Evolutionary conservation across 352 stramenopile species (phyloP).

Genomic region (Pseudoperonospora humuli): DNA sequence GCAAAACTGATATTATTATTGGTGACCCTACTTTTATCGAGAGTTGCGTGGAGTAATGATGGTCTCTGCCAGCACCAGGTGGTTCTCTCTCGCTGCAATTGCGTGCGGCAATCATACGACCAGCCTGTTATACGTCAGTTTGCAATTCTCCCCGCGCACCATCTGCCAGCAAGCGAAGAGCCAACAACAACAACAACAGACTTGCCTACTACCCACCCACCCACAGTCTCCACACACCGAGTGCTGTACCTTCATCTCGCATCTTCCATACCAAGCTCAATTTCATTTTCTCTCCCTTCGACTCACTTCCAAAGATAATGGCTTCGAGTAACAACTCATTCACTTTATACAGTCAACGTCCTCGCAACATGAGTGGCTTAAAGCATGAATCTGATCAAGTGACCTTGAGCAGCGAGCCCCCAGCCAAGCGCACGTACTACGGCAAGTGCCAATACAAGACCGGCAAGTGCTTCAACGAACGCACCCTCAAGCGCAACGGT

Average conservation of each 20-base stretch:
- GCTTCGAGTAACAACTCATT: slow-evolving; percentile 17
- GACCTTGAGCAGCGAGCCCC: slow-evolving; percentile 4
- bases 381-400: slow-evolving; percentile 1
- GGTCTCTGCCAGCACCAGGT: slow-evolving; percentile 25
- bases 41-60: slow-evolving; percentile 1
- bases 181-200: slow-evolving; percentile 24
- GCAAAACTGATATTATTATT: slow-evolving; percentile 20
- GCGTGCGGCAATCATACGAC: slow-evolving; percentile 36
- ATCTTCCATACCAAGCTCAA: not conserved
- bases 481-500: slow-evolving; percentile 67
- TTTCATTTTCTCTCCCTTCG: not conserved
- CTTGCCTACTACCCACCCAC: slow-evolving; percentile 3
- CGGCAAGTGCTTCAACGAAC: slow-evolving; percentile 84
- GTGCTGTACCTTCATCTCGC: not conserved
- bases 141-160: slow-evolving; percentile 38
- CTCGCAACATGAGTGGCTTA: slow-evolving; percentile 1
- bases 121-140: slow-evolving; percentile 33
- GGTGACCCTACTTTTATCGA: slow-evolving; percentile 4
- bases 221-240: not conserved
- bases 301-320: slow-evolving; percentile 27
- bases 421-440: slow-evolving; percentile 33
- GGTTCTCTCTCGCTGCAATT: slow-evolving; percentile 27
- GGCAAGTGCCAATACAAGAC: slow-evolving; percentile 87
- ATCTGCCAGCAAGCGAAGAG: slow-evolving; percentile 23
- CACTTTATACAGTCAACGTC: slow-evolving; percentile 4